Base-by-base conservation (phyloP, 2,329 filamentous ascomycete species). In the Shiraia bambusicola region DNA sequence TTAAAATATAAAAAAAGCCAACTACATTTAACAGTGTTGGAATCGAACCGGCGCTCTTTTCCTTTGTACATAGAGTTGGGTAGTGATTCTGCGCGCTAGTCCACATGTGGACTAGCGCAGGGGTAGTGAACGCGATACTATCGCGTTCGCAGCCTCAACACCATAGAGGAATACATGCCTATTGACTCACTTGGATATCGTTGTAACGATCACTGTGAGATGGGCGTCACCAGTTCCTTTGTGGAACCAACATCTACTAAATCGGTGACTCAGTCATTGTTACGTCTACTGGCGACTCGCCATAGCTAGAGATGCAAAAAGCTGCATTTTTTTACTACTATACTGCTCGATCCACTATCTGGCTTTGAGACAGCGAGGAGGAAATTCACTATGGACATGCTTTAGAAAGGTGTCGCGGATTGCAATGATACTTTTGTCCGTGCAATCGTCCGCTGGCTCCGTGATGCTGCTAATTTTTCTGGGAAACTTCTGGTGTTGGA, bases 251-350 rank as follows among this genome's bases (percentile, higher is more conserved):
- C 28, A 6, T 39, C 36, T 13, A 32, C 27, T 8, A 25, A 14
- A n/a, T 15, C 24, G 6, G 28, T 39, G 17, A 5, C n/a, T 9
- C 12, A 39, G 26, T 12, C 19, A 39, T 32, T 22, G 31, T 2
- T 39, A 39, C 36, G 14, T 39, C 17, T 39, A 39, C 17, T 28
- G 31, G n/a, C 16, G 28, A n/a, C 29, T 32, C 3, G 29, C 29
- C 8, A 14, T 14, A 15, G 34, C 34, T n/a, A 25, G 34, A 9
- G 8, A 19, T 9, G n/a, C 6, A 11, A 15, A 33, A 6, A 17
- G 25, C 16, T 5, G 12, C 7, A 11, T 16, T 12, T 16, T 12
- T 37, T 37, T 13, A 25, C 17, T 11, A 14, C 13, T 28, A 19
- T 37, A 6, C 14, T 37, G 13, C 25, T 37, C n/a, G 34, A 37